Base-by-base conservation (phyloP, 768 basidiomycete genomes). In the Mrakia hoshinonis region DNA sequence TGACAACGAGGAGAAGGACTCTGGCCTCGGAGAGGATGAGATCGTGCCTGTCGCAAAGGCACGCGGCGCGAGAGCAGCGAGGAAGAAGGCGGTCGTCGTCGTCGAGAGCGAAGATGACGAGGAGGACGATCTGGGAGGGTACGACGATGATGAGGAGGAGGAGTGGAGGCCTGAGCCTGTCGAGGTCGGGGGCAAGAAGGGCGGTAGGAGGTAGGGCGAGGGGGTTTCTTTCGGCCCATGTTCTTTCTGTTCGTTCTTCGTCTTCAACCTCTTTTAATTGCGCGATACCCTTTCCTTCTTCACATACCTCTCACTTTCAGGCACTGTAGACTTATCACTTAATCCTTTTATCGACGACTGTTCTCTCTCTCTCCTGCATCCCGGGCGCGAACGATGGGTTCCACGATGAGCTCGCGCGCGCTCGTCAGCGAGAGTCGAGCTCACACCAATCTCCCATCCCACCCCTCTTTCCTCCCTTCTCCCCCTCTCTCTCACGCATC, bases 91-190 rank as follows among this genome's bases (percentile, higher is more conserved):
- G 1, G 29, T 15, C 24, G 29, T 43, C 47, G 64, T 47, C 6
- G 12, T 11, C 15, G 64, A 20, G 36, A 39, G 15, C 43, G 48
- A 48, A 12, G 46, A 39, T 39, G 63, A 66, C 26, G 64, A 66
- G 24, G 64, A 66, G 7, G 64, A 66, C 22, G 64, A 66, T n/a
- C 48, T 66, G 24, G 64, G 64, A 34, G 64, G 64, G 4, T 66
- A 66, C 48, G 64, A 66, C 18, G 29, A 48, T 4, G 46, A 47
- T 11, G 47, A 49, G 64, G 64, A 66, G 43, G 64, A 49, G 15
- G 64, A 66, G 48, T 66, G 64, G 64, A 36, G 10, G 24, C 64
- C 64, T 26, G 64, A 66, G 31, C 58, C 58, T 20, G 58, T 61
- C 1, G 36, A 61, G 58, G 48, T 13, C 15, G 46, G 46, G 31